Conservation (phyloP, 805 yeast species). For the Wickerhamiella kazuoi region DNA sequence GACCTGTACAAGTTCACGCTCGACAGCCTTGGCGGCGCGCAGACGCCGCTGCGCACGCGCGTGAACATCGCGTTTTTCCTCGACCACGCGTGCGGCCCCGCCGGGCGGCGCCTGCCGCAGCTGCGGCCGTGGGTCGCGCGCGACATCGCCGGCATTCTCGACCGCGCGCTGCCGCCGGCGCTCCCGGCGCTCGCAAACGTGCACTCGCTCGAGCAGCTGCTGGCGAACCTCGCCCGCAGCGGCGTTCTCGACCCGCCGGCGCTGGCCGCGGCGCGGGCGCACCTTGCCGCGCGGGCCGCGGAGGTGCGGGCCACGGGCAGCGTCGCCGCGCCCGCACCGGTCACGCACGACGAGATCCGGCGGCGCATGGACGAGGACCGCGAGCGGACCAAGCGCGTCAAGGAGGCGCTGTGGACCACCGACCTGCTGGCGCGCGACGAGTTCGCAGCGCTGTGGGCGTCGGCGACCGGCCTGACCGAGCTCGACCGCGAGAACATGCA, state of each 20-base stretch:
- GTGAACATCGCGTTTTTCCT: constrained; percentile 53
- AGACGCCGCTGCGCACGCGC: constrained; percentile 33
- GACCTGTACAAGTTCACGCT: constrained; percentile 51
- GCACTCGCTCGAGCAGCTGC: constrained; percentile 8
- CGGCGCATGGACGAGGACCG: constrained; percentile 83
- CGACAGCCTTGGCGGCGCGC: constrained; percentile 30
- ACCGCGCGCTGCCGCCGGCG: constrained; percentile 13
- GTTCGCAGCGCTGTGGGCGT: not conserved
- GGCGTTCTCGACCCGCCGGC: not conserved
- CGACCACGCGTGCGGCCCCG: constrained; percentile 33
- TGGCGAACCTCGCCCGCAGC: constrained; percentile 7
- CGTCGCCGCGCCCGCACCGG: constrained; percentile 2
- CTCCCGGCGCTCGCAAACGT: constrained; percentile 15
- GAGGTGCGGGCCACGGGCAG: not conserved
- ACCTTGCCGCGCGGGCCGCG: not conserved
- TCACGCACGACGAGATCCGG: constrained; percentile 37
- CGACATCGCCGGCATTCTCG: constrained; percentile 8
- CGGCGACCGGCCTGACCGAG: not conserved
- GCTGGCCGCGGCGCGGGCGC: not conserved
- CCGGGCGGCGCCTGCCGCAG: not conserved
- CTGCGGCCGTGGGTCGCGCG: constrained; percentile 1
- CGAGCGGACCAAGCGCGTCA: constrained; percentile 65
- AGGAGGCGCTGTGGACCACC: constrained; percentile 66
- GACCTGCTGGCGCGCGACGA: constrained; percentile 1
- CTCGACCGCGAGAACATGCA: not conserved